Evolutionary conservation across 1,284 basidiomycete genomes (phyloP).

Genomic region (Amylostereum chailletii): DNA sequence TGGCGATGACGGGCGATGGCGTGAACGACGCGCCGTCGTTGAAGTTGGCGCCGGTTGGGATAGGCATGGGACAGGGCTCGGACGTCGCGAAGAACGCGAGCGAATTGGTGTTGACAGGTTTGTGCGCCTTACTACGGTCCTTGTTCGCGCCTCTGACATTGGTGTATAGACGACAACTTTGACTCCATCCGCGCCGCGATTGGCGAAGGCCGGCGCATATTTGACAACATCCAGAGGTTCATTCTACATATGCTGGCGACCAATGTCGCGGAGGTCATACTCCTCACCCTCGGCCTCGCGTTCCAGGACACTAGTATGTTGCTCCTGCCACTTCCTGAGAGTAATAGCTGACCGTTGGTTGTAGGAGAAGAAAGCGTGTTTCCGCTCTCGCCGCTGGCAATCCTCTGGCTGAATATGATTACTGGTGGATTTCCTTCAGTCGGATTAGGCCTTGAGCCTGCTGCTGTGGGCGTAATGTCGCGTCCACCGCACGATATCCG

Average conservation of each 20-base stretch:
- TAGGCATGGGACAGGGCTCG: constrained; percentile 68
- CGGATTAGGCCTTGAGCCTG: constrained; percentile 51
- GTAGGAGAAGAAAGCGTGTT: constrained; percentile 36
- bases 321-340: constrained; percentile 19
- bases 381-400: constrained; percentile 58
- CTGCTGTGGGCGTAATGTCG: constrained; percentile 49
- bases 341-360: background rate
- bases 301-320: constrained; percentile 49
- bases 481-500: constrained; percentile 41
- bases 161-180: constrained; percentile 52
- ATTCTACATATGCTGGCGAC: constrained; percentile 42
- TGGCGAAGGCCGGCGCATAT: constrained; percentile 48
- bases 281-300: constrained; percentile 55
- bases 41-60: constrained; percentile 56
- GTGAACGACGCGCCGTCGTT: constrained; percentile 36
- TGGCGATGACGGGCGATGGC: constrained; percentile 26
- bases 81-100: constrained; percentile 60
- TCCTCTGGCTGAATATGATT: constrained; percentile 52
- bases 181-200: constrained; percentile 62
- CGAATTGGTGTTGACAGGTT: constrained; percentile 52
- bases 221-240: constrained; percentile 37
- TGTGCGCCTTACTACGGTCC: background rate
- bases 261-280: constrained; percentile 54
- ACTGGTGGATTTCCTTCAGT: constrained; percentile 49
- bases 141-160: too few relatives aligned